phyloP scores from a whole-genome alignment of 2,329 filamentous ascomycete genomes.

The Emergomyces pasteurianus region DNA sequence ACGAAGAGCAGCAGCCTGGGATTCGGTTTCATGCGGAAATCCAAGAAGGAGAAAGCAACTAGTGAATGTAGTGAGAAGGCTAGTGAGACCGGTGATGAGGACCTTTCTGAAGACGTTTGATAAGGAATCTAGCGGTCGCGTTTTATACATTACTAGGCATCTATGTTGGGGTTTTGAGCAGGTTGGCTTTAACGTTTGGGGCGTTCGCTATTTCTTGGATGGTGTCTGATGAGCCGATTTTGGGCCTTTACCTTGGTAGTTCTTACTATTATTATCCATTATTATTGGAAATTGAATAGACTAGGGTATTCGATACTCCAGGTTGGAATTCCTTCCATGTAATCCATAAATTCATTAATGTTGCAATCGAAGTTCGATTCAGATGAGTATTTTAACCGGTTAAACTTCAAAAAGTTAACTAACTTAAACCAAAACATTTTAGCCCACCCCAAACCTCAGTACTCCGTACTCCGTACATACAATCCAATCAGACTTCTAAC shows the following conservation, averaged over 20 bases:
- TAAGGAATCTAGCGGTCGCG: background rate
- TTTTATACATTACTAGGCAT: background rate
- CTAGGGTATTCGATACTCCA: background rate
- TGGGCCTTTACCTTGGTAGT: background rate
- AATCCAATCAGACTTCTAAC: background rate
- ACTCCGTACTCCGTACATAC: too few relatives aligned
- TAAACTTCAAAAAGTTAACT: too few relatives aligned
- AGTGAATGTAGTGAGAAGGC: slow-evolving; percentile 34
- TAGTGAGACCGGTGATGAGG: slow-evolving; percentile 34
- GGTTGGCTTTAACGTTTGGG: background rate
- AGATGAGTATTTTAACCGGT: too few relatives aligned
- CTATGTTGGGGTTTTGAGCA: background rate
- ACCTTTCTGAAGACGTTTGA: slow-evolving; percentile 22
- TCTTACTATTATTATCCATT: background rate
- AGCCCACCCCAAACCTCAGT: background rate
- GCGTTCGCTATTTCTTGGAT: background rate
- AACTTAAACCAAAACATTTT: too few relatives aligned
- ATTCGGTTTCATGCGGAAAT: slow-evolving; percentile 37
- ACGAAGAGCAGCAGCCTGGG: slow-evolving; percentile 33
- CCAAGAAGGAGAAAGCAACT: slow-evolving; percentile 30
- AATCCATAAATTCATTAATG: too few relatives aligned
- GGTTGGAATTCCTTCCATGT: background rate
- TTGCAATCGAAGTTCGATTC: too few relatives aligned
- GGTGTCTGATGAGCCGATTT: background rate
- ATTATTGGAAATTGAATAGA: background rate